These are phyloP conservation scores for Leccinum aurantiacum DNA, from an alignment of 768 basidiomycete genomes.

Conservation along the genomic window DNA sequence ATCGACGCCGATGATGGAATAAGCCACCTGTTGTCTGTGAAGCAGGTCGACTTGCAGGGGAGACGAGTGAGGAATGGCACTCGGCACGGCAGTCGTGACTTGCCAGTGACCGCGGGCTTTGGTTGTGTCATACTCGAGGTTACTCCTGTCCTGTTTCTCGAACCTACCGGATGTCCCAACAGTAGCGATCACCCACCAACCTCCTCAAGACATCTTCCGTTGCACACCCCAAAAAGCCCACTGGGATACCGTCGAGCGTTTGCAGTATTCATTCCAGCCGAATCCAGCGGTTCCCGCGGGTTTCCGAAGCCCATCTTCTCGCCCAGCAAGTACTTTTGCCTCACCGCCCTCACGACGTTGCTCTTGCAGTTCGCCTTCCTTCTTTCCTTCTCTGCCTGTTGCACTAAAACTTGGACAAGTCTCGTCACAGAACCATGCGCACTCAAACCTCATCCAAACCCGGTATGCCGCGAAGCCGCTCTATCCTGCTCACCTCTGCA, in stretches of 20 bases:
- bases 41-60: no score
- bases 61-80: no score
- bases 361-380: conserved; percentile 32
- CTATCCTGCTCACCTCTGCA: conserved; percentile 45
- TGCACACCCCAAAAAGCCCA: conserved; percentile 19
- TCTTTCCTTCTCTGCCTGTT: background rate
- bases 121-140: no score
- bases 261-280: conserved; percentile 27
- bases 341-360: conserved; percentile 26
- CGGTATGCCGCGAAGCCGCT: conserved; percentile 39
- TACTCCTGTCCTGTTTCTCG: no score
- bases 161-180: background rate
- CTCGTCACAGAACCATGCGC: conserved; percentile 21
- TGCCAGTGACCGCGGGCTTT: no score
- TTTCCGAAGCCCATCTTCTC: conserved; percentile 39
- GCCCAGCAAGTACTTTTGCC: conserved; percentile 35
- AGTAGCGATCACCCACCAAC: conserved; percentile 24
- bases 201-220: conserved; percentile 15
- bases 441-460: conserved; percentile 36
- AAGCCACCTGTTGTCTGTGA: no score
- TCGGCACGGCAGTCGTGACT: no score
- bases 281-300: no score
- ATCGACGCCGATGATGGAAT: no score
- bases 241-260: conserved; percentile 22
- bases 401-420: background rate